A percentile compares a stretch with the other conserved stretches of the same genome.
These are phyloP conservation scores for Emericellopsis atlantica DNA, from an alignment of 2,329 filamentous ascomycete genomes.

Conservation along the genomic window DNA sequence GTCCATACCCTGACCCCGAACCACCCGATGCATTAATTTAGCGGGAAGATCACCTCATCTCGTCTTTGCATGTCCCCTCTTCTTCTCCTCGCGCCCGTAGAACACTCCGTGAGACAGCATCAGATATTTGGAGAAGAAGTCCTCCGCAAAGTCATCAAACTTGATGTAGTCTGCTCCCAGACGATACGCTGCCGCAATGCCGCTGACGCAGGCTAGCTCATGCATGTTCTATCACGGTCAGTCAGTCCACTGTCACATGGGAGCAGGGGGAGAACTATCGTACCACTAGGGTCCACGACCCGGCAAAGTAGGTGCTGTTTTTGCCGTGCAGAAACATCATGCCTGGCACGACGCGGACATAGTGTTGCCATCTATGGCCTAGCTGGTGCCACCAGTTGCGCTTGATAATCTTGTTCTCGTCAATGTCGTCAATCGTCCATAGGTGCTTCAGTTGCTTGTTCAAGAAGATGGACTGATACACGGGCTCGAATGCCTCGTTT, in stretches of 20 bases:
- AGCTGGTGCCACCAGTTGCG: slow-evolving; percentile 59
- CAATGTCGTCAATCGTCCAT: slow-evolving; percentile 48
- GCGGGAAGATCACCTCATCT: background rate
- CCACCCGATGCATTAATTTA: too few relatives aligned
- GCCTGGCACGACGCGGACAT: slow-evolving; percentile 52
- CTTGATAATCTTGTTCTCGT: slow-evolving; percentile 45
- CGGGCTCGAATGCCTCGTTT: slow-evolving; percentile 33
- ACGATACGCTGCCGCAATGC: slow-evolving; percentile 58
- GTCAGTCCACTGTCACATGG: background rate
- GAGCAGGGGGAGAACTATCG: slow-evolving; percentile 9
- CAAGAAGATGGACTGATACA: slow-evolving; percentile 60
- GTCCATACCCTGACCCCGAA: too few relatives aligned
- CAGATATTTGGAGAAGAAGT: slow-evolving; percentile 33
- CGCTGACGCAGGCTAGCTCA: slow-evolving; percentile 57
- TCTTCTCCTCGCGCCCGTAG: slow-evolving; percentile 21
- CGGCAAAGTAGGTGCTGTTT: slow-evolving; percentile 50
- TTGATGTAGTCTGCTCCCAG: slow-evolving; percentile 52
- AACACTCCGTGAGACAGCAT: slow-evolving; percentile 28
- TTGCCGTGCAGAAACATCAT: slow-evolving; percentile 61
- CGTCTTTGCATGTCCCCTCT: slow-evolving; percentile 6
- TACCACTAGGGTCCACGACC: slow-evolving; percentile 57
- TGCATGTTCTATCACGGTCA: slow-evolving; percentile 41
- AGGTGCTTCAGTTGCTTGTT: slow-evolving; percentile 42
- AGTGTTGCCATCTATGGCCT: slow-evolving; percentile 52
- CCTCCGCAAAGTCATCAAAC: slow-evolving; percentile 39